These are phyloP conservation scores for Funneliformis caledonium DNA, from an alignment of 371 early-diverging fungal genomes.

Conservation along the genomic window DNA sequence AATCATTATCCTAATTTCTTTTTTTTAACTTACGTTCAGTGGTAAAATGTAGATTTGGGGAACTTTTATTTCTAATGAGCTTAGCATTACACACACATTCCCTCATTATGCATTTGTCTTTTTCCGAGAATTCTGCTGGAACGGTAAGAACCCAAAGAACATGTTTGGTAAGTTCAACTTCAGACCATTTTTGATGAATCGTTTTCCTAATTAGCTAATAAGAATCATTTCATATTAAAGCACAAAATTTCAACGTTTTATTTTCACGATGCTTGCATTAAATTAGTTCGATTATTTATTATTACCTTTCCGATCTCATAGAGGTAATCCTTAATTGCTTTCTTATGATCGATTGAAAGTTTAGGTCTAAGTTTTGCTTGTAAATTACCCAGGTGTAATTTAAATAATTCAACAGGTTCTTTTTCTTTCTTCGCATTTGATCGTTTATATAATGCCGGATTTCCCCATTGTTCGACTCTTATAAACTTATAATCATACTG, in stretches of 20 bases:
- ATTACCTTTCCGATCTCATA: background rate
- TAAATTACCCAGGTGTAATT: background rate
- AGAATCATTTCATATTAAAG: background rate
- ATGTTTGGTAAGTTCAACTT: background rate
- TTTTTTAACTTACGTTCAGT: conserved; percentile 22
- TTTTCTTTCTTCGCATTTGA: background rate
- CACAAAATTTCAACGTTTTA: background rate
- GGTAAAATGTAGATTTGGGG: conserved; percentile 21
- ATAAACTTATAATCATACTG: conserved; percentile 19
- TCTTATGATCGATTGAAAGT: conserved; percentile 21
- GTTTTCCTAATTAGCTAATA: conserved; percentile 20
- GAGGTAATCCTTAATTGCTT: conserved; percentile 29
- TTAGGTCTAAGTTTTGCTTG: background rate
- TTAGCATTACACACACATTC: conserved; percentile 51
- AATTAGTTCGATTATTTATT: background rate
- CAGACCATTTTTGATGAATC: conserved; percentile 13
- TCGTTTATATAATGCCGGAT: background rate
- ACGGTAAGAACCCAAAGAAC: conserved; percentile 2
- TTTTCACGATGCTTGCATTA: background rate
- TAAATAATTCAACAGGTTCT: conserved; percentile 36
- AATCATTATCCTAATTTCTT: background rate
- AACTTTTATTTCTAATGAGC: conserved; percentile 49
- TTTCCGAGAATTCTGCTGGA: background rate
- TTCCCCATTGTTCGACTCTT: conserved; percentile 17
- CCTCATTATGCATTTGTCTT: background rate